phyloP scores from a whole-genome alignment of 1,284 basidiomycete species.

The Cryptococcus sp. region DNA sequence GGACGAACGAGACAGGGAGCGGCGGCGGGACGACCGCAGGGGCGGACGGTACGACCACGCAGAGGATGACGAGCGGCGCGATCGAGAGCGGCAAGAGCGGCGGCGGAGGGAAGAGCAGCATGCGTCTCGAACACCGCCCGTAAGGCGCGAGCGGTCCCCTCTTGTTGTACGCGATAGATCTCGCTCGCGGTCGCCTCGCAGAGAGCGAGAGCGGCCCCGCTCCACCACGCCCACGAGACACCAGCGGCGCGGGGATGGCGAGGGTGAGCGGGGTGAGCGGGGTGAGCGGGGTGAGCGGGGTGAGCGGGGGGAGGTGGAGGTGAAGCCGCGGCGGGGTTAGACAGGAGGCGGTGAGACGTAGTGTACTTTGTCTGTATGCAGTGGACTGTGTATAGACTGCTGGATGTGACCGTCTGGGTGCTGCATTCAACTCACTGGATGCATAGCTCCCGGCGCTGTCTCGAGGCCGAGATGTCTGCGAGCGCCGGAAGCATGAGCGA shows the following conservation, averaged over 20 bases:
- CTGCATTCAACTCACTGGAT: too few relatives aligned
- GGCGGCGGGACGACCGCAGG: slow-evolving; percentile 2
- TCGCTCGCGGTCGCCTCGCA: slow-evolving; percentile 6
- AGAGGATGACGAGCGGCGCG: not conserved
- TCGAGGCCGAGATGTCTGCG: too few relatives aligned
- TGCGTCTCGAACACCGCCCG: slow-evolving; percentile 7
- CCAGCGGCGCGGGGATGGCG: not conserved
- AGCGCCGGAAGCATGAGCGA: not conserved
- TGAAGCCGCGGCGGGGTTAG: slow-evolving; percentile 5
- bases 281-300: not conserved
- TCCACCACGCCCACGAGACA: slow-evolving; percentile 2
- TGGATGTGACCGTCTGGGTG: too few relatives aligned
- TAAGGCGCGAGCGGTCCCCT: not conserved
- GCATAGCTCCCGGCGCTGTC: too few relatives aligned
- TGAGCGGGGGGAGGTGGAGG: not conserved
- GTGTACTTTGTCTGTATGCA: too few relatives aligned
- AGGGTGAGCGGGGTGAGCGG: not conserved
- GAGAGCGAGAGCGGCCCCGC: not conserved
- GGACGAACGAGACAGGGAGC: slow-evolving; percentile 5
- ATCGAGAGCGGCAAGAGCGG: not conserved
- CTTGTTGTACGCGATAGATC: slow-evolving; percentile 5
- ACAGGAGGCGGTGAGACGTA: not conserved
- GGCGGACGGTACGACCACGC: not conserved
- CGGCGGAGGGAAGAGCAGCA: not conserved
- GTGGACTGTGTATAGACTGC: too few relatives aligned